These are phyloP conservation scores for Drechslerella dactyloides DNA, from an alignment of 2,329 filamentous ascomycete species.

Conservation along the genomic window DNA sequence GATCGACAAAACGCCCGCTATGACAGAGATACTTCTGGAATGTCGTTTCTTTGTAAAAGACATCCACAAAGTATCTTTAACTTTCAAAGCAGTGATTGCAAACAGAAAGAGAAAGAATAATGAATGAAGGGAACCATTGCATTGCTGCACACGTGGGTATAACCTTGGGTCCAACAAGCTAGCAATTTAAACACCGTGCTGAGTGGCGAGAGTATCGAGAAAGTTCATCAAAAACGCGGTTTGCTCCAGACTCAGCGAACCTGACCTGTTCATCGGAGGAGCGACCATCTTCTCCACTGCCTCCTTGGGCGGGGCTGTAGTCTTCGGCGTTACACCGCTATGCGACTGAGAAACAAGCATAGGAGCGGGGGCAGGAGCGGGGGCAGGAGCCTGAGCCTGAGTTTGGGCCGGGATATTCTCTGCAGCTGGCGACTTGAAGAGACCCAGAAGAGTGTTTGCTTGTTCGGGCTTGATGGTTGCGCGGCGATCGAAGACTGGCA, in stretches of 20 bases:
- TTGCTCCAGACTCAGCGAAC: conserved; percentile 32
- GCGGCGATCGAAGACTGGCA: conserved; percentile 52
- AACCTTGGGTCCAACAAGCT: neutral
- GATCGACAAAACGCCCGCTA: conserved; percentile 36
- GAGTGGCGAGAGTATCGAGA: conserved; percentile 39
- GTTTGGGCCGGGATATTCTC: too few species aligned
- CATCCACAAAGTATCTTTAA: conserved; percentile 2
- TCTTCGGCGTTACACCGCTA: conserved; percentile 1
- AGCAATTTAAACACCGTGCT: conserved; percentile 30
- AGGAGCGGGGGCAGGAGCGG: conserved; percentile 4
- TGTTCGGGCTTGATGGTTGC: conserved; percentile 53
- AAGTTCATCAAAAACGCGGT: conserved; percentile 42
- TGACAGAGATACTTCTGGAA: conserved; percentile 20
- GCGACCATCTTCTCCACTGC: conserved; percentile 23
- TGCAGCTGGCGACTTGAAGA: conserved; percentile 51
- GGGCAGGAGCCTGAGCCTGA: too few species aligned
- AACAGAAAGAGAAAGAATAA: neutral
- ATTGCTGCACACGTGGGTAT: conserved; percentile 3
- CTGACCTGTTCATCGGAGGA: conserved; percentile 29
- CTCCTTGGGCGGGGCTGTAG: neutral
- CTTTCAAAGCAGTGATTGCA: conserved; percentile 1
- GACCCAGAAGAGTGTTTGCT: conserved; percentile 53
- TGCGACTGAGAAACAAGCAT: conserved; percentile 5
- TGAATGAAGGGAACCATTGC: neutral
- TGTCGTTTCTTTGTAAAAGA: conserved; percentile 10